These are phyloP conservation scores for Ceratocystis smalleyi DNA, from an alignment of 2,329 filamentous ascomycete genomes.

Conservation along the genomic window DNA sequence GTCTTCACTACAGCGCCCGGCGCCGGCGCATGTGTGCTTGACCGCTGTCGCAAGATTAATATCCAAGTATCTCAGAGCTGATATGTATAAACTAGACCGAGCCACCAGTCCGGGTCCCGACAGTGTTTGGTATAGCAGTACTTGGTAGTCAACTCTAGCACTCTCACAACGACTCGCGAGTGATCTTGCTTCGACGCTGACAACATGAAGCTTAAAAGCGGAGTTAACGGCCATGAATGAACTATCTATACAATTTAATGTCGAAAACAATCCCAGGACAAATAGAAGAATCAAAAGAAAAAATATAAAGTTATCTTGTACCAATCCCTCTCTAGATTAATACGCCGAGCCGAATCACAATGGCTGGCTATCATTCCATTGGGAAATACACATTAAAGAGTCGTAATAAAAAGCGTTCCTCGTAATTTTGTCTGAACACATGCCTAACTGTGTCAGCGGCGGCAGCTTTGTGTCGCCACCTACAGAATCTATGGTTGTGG, in stretches of 20 bases:
- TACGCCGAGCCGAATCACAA: not conserved
- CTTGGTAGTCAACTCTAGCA: too few relatives aligned
- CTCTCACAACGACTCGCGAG: too few relatives aligned
- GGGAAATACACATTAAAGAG: slow-evolving; percentile 8
- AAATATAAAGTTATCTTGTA: not conserved
- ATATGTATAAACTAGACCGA: too few relatives aligned
- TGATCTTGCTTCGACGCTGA: too few relatives aligned
- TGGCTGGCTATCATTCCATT: not conserved
- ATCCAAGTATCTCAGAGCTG: too few relatives aligned
- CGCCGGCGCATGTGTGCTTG: too few relatives aligned
- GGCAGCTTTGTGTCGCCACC: not conserved
- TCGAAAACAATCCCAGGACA: not conserved
- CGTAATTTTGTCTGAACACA: slow-evolving; percentile 3
- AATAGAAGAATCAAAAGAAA: not conserved
- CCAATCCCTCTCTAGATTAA: not conserved
- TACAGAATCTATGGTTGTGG: not conserved
- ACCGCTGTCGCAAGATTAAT: too few relatives aligned
- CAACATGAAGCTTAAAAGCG: too few relatives aligned
- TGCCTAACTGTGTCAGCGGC: not conserved
- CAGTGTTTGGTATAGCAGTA: too few relatives aligned
- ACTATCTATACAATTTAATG: not conserved
- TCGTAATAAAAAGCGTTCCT: slow-evolving; percentile 5
- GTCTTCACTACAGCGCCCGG: too few relatives aligned
- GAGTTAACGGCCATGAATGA: not conserved
- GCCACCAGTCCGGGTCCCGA: too few relatives aligned